These are phyloP conservation scores for Aspergillus sp. DNA, from an alignment of 2,329 filamentous ascomycete species.

Conservation along the genomic window DNA sequence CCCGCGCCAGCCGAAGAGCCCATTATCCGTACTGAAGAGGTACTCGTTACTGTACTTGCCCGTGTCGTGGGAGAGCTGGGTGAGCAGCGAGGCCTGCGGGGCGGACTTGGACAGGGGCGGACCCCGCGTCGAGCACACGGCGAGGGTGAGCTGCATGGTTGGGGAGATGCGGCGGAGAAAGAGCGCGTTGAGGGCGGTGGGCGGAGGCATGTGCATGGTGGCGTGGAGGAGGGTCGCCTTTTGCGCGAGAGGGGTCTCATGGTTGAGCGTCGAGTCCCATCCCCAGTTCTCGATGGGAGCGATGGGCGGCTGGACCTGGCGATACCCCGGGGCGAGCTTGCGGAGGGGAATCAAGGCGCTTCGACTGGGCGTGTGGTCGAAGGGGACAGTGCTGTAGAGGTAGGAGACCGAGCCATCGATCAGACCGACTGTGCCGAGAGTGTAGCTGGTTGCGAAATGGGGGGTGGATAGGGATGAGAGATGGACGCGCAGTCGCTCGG, in stretches of 20 bases:
- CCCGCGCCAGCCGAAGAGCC: slow-evolving; percentile 79
- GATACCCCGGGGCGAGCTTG: slow-evolving; percentile 76
- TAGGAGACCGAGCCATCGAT: slow-evolving; percentile 98
- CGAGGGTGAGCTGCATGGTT: slow-evolving; percentile 74
- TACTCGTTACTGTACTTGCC: slow-evolving; percentile 88
- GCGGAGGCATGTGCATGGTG: slow-evolving; percentile 55
- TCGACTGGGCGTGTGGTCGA: slow-evolving; percentile 62
- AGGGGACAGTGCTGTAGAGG: slow-evolving; percentile 83
- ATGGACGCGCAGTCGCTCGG: slow-evolving; percentile 77
- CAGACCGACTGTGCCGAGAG: slow-evolving; percentile 80
- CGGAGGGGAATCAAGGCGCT: slow-evolving; percentile 75
- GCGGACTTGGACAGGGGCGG: slow-evolving; percentile 42
- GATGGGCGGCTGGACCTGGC: slow-evolving; percentile 60
- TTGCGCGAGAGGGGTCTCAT: slow-evolving; percentile 5
- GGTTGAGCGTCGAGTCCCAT: slow-evolving; percentile 30
- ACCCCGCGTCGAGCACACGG: slow-evolving; percentile 45
- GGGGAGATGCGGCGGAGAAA: slow-evolving; percentile 76
- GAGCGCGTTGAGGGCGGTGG: slow-evolving; percentile 80
- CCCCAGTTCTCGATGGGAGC: slow-evolving; percentile 32
- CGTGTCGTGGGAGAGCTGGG: slow-evolving; percentile 63
- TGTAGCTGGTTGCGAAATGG: slow-evolving; percentile 92
- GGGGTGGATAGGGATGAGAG: slow-evolving; percentile 88
- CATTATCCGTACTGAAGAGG: slow-evolving; percentile 87
- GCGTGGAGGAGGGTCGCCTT: slow-evolving; percentile 47
- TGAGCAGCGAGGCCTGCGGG: slow-evolving; percentile 45